Conservation (phyloP, 2,329 filamentous ascomycete species). For the Pseudogymnoascus sp. region DNA sequence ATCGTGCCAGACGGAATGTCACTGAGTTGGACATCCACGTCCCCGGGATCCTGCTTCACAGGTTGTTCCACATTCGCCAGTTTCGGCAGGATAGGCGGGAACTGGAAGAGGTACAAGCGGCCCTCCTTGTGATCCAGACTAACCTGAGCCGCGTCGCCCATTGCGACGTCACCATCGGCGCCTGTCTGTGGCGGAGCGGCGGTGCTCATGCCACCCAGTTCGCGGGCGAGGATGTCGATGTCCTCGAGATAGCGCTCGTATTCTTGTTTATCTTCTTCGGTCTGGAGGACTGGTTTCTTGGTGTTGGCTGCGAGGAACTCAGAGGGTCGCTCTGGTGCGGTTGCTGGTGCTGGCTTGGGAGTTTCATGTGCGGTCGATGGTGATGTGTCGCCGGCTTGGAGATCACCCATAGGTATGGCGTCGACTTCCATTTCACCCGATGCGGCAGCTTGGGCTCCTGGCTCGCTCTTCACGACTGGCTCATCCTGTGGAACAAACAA, state of each 20-base stretch:
- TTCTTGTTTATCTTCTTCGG: slow-evolving; percentile 43
- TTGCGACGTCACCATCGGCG: slow-evolving; percentile 32
- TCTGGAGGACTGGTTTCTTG: slow-evolving; percentile 37
- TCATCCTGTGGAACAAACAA: slow-evolving; percentile 2
- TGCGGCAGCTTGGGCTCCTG: not conserved
- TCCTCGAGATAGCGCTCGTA: slow-evolving; percentile 40
- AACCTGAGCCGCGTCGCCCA: slow-evolving; percentile 15
- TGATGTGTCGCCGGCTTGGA: not conserved
- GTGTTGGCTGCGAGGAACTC: slow-evolving; percentile 11
- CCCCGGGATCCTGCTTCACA: slow-evolving; percentile 7
- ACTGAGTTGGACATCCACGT: slow-evolving; percentile 15
- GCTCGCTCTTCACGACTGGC: not conserved
- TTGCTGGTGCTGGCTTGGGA: not conserved
- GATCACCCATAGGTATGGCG: not conserved
- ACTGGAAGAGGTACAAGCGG: slow-evolving; percentile 55
- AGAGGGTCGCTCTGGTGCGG: not conserved
- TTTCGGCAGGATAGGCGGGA: slow-evolving; percentile 53
- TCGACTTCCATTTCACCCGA: slow-evolving; percentile 8
- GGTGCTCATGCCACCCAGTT: slow-evolving; percentile 35
- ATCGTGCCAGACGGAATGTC: slow-evolving; percentile 2
- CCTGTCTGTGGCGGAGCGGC: slow-evolving; percentile 9
- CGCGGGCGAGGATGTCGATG: slow-evolving; percentile 36
- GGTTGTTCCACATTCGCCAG: slow-evolving; percentile 28
- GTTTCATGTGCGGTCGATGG: not conserved
- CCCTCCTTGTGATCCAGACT: slow-evolving; percentile 35